Base-by-base conservation (phyloP, 2,329 filamentous ascomycete species). In the Corynespora cassiicola region DNA sequence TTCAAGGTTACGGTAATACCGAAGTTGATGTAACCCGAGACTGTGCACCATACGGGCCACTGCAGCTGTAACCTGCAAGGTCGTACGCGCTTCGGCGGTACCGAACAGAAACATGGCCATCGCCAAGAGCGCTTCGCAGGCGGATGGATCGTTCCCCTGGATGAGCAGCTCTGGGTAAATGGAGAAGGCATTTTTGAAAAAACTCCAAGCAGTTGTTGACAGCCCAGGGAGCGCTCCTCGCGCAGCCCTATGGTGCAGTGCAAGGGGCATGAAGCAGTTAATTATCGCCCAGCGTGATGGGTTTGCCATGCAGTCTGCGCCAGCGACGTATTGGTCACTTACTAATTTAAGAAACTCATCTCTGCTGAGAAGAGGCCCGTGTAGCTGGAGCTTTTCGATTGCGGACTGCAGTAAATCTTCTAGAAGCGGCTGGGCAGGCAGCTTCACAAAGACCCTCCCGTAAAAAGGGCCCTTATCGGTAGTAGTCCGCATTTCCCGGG, bases 131-230 rank as follows among this genome's bases (percentile, higher is more conserved):
- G 30, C 36, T 23, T 39, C 36, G 11, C 36, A 39, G 19, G 30
- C 14, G 6, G 29, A 28, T 11, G 34, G n/a, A 7, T 33, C 24
- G 2, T 22, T 11, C 11, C 18, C 17, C 12, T 33, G 29, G 16
- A 32, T 33, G 5, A 18, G 12, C n/a, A 39, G 29, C 9, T 39
- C 36, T 18, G 36, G 7, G 20, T 26, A 39, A 16, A 32, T 29
- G 6, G 36, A 22, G 24, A 39, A 39, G 1, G 36, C 36, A 16
- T 39, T 39, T 15, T 39, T 33, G 30, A 39, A 39, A 12, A 21
- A 39, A 4, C 21, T 20, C 36, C 36, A 39, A 3, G 24, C 30
- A 4, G 22, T 24, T n/a, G 30, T 12, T 3, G 36, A 33, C 19
- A 39, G 8, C 12, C n/a, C 22, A 14, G 10, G 16, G 22, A 33